Conservation (phyloP, 2,329 filamentous ascomycete genomes). For the Colletotrichum kahawae region DNA sequence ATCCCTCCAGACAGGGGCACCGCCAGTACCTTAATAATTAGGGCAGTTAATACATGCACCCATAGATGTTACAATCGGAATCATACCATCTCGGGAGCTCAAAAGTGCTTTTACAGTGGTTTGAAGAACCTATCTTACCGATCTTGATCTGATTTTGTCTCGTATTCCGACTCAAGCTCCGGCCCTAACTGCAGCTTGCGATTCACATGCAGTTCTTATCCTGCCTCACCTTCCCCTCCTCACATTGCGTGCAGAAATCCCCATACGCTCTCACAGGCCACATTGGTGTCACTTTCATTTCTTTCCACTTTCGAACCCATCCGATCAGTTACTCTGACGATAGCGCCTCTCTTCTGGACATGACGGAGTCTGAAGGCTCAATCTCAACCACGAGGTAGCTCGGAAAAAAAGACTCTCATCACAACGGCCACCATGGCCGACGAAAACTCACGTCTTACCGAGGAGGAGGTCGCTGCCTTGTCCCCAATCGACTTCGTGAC, state of each 20-base stretch:
- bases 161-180: not conserved
- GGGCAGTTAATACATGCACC: not conserved
- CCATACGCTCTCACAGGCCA: not conserved
- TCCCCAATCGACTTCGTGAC: conserved; percentile 67
- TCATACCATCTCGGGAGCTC: not conserved
- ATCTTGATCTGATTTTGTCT: not conserved
- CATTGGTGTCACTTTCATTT: not conserved
- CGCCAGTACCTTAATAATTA: not conserved
- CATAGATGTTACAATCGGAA: not conserved
- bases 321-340: not conserved
- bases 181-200: not conserved
- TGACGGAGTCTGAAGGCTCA: not conserved
- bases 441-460: conserved; percentile 11
- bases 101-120: not conserved
- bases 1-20: not conserved
- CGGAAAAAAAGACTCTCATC: not conserved
- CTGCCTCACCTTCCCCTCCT: too few relatives aligned
- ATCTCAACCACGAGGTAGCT: not conserved
- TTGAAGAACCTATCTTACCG: not conserved
- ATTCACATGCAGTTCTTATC: not conserved
- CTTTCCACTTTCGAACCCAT: not conserved
- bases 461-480: conserved; percentile 32
- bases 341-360: not conserved
- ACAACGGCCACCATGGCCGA: not conserved
- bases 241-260: too few relatives aligned